Base-by-base conservation (phyloP, 768 basidiomycete genomes). In the Tylopilus sp. region DNA sequence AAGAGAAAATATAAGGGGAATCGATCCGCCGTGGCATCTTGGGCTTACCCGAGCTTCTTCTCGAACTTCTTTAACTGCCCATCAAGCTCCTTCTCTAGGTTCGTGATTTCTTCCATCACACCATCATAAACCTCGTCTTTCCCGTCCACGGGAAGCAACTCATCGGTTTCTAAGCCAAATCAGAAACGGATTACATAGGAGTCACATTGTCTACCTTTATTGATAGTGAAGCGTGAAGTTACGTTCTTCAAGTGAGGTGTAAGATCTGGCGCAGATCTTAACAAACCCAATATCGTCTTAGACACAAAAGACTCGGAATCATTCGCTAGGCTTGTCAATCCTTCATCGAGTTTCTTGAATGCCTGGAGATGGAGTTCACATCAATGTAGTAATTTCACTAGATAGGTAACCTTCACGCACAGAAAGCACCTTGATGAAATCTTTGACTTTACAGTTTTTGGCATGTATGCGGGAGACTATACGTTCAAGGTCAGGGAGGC, bases 381-480 rank as follows among this genome's bases (percentile, higher is more conserved):
- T 67, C 30, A 58, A 50, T 19, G 3, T 10, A 34, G 3, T 19
- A 37, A 24, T 33, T 38, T 33, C 17, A 36, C 34, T 7, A 1
- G 38, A 26, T 11, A 21, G 14, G 13, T 7, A n/a, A 0, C 13
- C 37, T 45, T 45, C 45, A 66, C 77, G 56, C 66, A 94, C 93
- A 42, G 74, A 72, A 11, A 97, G 77, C 22, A 96, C 88, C 66
- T 86, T 90, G 57, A 87, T 67, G 67, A 99, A 99, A 63, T 97
- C 92, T 59, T 79, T 84, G 55, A 94, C 82, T 67, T 83, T 87
- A 72, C 91, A 91, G 52, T 85, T 89, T 66, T 88, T 92, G 13
- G 95, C 95, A 64, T 98, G 97, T 50, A 98, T 89, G 33, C 97
- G 87, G 12, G 94, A 94, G 11, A 99, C 86, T 52, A 97, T 84